Percentiles rank a stretch among this genome's conserved stretches.
Evolutionary conservation across 352 stramenopile genomes (phyloP).

Genomic region (Peronospora belbahrii): DNA sequence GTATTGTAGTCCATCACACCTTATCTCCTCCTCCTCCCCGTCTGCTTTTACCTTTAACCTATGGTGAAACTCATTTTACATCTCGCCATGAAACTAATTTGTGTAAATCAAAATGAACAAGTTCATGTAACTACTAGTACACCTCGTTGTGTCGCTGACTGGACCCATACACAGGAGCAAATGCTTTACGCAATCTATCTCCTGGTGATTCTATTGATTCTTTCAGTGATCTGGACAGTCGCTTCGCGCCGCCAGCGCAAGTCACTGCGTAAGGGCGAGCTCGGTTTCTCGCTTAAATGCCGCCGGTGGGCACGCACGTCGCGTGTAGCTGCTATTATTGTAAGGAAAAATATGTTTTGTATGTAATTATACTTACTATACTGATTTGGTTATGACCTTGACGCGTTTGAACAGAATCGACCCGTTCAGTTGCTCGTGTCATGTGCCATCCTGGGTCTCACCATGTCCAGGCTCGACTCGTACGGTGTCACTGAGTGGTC

Average conservation of each 20-base stretch:
- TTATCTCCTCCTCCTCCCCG: neutral
- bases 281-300: conserved; percentile 72
- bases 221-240: conserved; percentile 44
- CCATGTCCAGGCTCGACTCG: conserved; percentile 58
- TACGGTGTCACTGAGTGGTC: conserved; percentile 58
- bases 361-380: neutral
- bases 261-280: conserved; percentile 44
- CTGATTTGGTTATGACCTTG: neutral
- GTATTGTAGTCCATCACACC: neutral
- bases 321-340: conserved; percentile 58
- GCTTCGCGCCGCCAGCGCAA: conserved; percentile 50
- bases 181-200: conserved; percentile 46
- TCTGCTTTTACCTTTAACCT: conserved; percentile 22
- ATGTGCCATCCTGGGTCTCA: conserved; percentile 58
- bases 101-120: conserved; percentile 51
- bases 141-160: conserved; percentile 62
- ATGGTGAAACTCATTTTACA: neutral
- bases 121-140: conserved; percentile 18
- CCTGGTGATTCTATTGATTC: conserved; percentile 38
- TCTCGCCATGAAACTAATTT: conserved; percentile 51
- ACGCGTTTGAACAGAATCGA: conserved; percentile 38
- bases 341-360: conserved; percentile 13
- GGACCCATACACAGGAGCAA: conserved; percentile 69
- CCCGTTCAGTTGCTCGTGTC: conserved; percentile 72
- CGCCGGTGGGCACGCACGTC: conserved; percentile 74